Base-by-base conservation (phyloP, 1,284 basidiomycete genomes). In the Cutaneotrichosporon spelunceum region DNA sequence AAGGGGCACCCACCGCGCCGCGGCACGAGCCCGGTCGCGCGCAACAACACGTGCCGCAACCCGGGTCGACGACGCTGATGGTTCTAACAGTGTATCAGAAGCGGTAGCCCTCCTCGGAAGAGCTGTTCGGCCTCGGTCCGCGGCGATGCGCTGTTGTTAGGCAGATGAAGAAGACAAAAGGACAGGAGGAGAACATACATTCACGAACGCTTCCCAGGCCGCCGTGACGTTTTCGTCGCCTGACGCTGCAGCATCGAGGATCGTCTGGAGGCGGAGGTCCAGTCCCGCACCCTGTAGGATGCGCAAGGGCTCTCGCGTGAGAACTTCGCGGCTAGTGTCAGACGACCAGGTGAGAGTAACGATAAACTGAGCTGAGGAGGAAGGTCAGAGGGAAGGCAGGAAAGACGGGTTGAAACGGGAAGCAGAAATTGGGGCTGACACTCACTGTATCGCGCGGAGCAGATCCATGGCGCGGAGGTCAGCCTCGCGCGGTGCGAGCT, bases 191-290 rank as follows among this genome's bases (percentile, higher is more conserved):
- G 39, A 19, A 62, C 63, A 4, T 24, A 62, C 58, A 45, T 36
- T 48, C 3, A 66, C 61, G 24, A 66, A 53, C 36, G 53, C 45
- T 24, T 56, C 64, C 64, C 64, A 66, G 9, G 64, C 64, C 10
- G 56, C 57, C 6, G 59, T n/a, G 19, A 62, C 52, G 4, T n/a
- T 26, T 4, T 44, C 29, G 53, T 60, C 56, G 9, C 24, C 36
- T 4, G 56, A 19, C 16, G 60, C 58, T 13, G 63, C 42, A 5
- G 45, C 45, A 7, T 56, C 54, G 9, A 66, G 36, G 11, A 66
- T 33, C 16, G 49, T 36, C 16, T 55, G 56, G 13, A 66, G 48
- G 4, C 64, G 59, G 14, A 61, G 29, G 54, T 66, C 64, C 14
- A 56, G 44, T 48, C 21, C 39, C 42, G 56, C 19, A 34, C 56